phyloP scores from a whole-genome alignment of 441 rosid species.

The Dalechampia spathulata region DNA sequence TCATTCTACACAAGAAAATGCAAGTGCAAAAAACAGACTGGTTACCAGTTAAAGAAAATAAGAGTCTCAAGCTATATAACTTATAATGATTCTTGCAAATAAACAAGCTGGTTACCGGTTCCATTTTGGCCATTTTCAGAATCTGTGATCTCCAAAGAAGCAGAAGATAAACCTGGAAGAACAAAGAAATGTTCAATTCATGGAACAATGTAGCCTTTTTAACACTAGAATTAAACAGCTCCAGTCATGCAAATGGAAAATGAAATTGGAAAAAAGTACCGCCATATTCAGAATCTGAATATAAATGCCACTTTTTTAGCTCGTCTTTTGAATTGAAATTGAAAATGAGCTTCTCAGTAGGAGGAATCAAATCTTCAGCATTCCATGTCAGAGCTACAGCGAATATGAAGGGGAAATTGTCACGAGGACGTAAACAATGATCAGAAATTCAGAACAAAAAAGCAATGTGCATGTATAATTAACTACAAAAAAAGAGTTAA shows the following conservation, averaged over 20 bases:
- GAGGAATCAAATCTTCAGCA: slow-evolving; percentile 76
- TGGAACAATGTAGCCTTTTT: not conserved
- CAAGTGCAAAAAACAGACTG: no score
- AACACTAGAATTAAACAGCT: no score
- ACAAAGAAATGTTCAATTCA: slow-evolving; percentile 2
- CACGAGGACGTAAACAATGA: not conserved
- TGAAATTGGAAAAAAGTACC: slow-evolving; percentile 31
- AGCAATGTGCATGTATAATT: not conserved
- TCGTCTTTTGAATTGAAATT: slow-evolving; percentile 68
- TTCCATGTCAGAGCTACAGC: slow-evolving; percentile 73
- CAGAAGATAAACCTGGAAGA: slow-evolving; percentile 68
- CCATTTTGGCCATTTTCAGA: slow-evolving; percentile 46
- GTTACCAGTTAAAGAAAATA: not conserved
- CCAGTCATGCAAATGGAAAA: not conserved
- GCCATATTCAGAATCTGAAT: slow-evolving; percentile 89
- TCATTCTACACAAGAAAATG: no score
- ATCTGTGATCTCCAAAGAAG: slow-evolving; percentile 66
- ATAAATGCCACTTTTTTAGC: slow-evolving; percentile 79
- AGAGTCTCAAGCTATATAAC: not conserved
- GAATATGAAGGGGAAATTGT: not conserved
- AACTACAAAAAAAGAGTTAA: not conserved
- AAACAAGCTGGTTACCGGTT: slow-evolving; percentile 18
- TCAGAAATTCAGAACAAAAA: not conserved
- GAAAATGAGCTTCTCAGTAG: slow-evolving; percentile 58
- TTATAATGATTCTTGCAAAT: not conserved